Evolutionary conservation across 345 rosid species (phyloP), one percentile per base, ranked within the genome.

Genomic region (Pseudoturritis turrita): DNA sequence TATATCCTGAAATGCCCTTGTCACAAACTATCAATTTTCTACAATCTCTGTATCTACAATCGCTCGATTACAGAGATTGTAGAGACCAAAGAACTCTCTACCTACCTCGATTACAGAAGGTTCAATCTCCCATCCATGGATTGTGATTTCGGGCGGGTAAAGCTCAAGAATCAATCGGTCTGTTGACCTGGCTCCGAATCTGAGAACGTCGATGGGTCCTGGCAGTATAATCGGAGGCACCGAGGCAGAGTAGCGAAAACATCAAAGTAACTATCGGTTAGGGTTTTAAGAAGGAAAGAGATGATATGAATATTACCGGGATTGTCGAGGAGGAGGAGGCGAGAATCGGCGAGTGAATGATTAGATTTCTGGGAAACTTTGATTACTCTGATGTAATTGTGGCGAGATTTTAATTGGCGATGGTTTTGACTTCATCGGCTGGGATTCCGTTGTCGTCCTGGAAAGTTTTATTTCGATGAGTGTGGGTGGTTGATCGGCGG

Each of bases 81-180:
- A 63, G 37, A 91, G 85, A 9, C 88, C 86, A 54, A 94, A 94
- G 84, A 63, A 89, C 57, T 89, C 84, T 70, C 96, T 88, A 49
- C 86, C 98, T 0, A 91, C 97, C 5, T 76, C 80, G 11, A 89
- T 74, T 29, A 91, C 98, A 15, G 78, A 84, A 37, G 89, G 91
- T 77, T 89, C 98, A 22, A 94, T 85, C 75, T 94, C 98, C 96
- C 97, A 91, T 29, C 98, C 97, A 53, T 89, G 95, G 63, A 94
- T 37, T 5, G 58, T 64, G 54, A 66, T 54, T 0, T 80, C 82
- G 2, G 90, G 89, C 0, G 94, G 79, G 81, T 94, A 85, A 28
- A 86, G 52, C 62, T 87, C 92, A 2, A 94, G 86, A 23, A 94
- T 62, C 52, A 94, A 49, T 17, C 87, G 84, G 6, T 92, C 95